Conservation (phyloP, 2,329 filamentous ascomycete genomes). For the Colletotrichum lini region DNA sequence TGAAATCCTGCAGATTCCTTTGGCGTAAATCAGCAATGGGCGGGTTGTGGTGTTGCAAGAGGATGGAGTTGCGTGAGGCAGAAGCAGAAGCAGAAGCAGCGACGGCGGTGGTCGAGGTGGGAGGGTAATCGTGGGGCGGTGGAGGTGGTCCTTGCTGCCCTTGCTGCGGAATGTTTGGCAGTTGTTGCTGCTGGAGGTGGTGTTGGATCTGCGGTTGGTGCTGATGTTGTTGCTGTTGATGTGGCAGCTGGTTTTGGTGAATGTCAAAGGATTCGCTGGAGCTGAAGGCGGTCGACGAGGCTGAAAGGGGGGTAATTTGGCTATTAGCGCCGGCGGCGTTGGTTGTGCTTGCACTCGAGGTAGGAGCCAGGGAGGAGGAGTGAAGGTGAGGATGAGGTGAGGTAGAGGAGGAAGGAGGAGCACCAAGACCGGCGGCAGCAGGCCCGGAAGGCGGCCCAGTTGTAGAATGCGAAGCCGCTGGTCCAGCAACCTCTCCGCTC, state of each 20-base stretch:
- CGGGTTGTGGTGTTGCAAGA: conserved; percentile 40
- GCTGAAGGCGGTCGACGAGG: conserved; percentile 62
- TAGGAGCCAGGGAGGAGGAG: conserved; percentile 32
- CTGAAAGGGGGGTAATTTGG: conserved; percentile 57
- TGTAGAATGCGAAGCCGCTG: conserved; percentile 41
- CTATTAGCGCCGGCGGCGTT: conserved; percentile 47
- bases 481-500: conserved; percentile 50
- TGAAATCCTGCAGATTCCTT: conserved; percentile 59
- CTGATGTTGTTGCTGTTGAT: conserved; percentile 46
- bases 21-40: conserved; percentile 53
- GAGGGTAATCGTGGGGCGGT: conserved; percentile 47
- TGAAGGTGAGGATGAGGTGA: conserved; percentile 13
- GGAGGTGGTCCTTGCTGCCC: conserved; percentile 49
- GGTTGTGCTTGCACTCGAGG: conserved; percentile 42
- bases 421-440: conserved; percentile 36
- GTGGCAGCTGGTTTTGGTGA: conserved; percentile 46
- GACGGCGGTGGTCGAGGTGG: conserved; percentile 48
- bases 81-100: conserved; percentile 50
- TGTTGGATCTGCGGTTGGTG: conserved; percentile 46
- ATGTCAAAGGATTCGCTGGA: conserved; percentile 63
- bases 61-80: conserved; percentile 51
- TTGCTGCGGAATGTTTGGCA: conserved; percentile 47
- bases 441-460: conserved; percentile 30
- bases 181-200: conserved; percentile 49
- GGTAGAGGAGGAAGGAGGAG: conserved; percentile 40